Evolutionary conservation across 1,284 basidiomycete genomes (phyloP), one percentile per base, ranked within the genome.

Genomic region (Austroboletus novae-zelandiae): DNA sequence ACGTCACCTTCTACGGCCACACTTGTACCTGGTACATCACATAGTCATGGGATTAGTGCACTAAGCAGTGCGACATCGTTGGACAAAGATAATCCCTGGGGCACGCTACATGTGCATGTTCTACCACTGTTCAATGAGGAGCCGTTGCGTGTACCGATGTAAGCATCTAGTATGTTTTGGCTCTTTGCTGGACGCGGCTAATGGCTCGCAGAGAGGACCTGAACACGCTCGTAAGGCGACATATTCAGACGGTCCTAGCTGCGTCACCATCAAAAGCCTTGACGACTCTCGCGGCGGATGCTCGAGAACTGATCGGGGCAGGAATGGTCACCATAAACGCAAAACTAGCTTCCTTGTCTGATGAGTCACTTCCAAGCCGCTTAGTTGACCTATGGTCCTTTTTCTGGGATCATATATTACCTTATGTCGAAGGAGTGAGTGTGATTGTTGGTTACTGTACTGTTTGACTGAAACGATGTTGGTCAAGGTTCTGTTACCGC

Each of bases 311-410:
- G 42, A 86, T 96, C 46, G 80, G 83, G 0, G 83, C 85, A 1
- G 96, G 96, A 10, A 96, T 96, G 86, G 79, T 94, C 51, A 98
- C 94, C 1, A 78, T 98, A 37, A 92, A 91, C 54, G 83, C 91
- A 0, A 94, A 93, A 65, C 78, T 98, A 9, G 75, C 74, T 10
- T 81, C 77, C 6, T 72, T 88, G 25, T 86, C 87, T 29, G 91
- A 94, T 42, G 81, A 86, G 42, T 80, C 84, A 58, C 77, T 98
- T 5, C 72, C 95, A 15, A 74, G 75, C 1, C 78, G 91, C 9
- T 76, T 96, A 10, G 90, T 93, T 1, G 92, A 96, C 58, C 78
- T 91, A 14, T 98, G 95, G 95, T 81, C 79, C 7, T 95, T 96
- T 74, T 98, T 97, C 73, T 97, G 93, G 86, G 89, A 91, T 56